Conservation (phyloP, 2,329 filamentous ascomycete genomes). For the Penicillium sp. region DNA sequence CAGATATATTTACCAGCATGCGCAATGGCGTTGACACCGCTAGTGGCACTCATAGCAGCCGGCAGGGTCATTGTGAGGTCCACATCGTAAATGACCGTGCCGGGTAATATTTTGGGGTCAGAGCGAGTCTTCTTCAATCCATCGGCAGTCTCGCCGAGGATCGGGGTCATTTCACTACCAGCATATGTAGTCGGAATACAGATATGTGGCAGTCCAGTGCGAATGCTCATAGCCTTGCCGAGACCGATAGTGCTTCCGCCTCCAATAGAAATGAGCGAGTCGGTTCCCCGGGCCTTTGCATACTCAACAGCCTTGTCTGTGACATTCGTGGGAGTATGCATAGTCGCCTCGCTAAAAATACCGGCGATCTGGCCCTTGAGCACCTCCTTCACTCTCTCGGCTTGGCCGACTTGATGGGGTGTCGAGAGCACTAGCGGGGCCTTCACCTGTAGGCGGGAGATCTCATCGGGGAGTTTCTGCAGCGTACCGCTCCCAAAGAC, state of each 20-base stretch:
- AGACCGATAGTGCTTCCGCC: constrained; percentile 62
- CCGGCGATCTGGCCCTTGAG: constrained; percentile 49
- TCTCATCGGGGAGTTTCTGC: constrained; percentile 45
- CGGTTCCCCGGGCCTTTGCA: constrained; percentile 45
- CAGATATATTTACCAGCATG: constrained; percentile 48
- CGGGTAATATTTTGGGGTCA: constrained; percentile 59
- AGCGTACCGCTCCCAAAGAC: constrained; percentile 57
- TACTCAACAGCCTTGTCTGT: constrained; percentile 56
- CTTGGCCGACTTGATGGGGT: constrained; percentile 49
- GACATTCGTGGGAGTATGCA: constrained; percentile 60
- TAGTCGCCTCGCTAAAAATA: constrained; percentile 55
- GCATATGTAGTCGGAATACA: constrained; percentile 63
- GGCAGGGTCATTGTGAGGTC: constrained; percentile 61
- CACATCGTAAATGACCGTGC: constrained; percentile 63
- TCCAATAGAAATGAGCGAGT: constrained; percentile 59
- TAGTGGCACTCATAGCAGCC: constrained; percentile 51
- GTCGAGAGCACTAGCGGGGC: constrained; percentile 57
- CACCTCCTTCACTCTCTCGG: constrained; percentile 43
- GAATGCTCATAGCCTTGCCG: constrained; percentile 56
- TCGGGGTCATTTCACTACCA: constrained; percentile 63
- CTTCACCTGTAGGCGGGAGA: constrained; percentile 45
- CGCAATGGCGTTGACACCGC: constrained; percentile 64
- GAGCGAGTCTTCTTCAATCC: constrained; percentile 57
- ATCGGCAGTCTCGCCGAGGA: constrained; percentile 59
- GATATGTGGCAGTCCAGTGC: constrained; percentile 55